Conservation (phyloP, 345 rosid species). For the Limnanthes douglasii region DNA sequence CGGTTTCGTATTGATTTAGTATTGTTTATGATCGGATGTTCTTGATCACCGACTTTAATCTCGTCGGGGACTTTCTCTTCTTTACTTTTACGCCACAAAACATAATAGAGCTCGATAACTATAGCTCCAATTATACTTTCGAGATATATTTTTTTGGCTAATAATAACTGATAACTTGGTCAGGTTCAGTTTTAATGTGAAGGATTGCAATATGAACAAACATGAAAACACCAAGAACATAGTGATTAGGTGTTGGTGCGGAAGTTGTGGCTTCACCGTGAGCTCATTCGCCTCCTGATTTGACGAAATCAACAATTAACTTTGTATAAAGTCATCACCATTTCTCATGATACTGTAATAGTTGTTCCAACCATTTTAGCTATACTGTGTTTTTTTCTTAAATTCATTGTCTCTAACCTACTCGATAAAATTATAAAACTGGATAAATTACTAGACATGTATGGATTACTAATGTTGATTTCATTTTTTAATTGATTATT, state of each 20-base stretch:
- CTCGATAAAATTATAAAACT: constrained; percentile 3
- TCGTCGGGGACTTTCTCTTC: constrained; percentile 16
- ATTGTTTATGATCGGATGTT: constrained; percentile 29
- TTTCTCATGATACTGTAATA: constrained; percentile 62
- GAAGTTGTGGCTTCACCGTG: constrained; percentile 11
- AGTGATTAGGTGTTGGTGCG: constrained; percentile 27
- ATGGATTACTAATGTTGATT: too few relatives aligned
- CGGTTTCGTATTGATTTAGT: constrained; percentile 5
- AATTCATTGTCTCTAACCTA: constrained; percentile 60
- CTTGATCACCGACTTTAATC: constrained; percentile 20
- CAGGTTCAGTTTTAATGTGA: constrained; percentile 69
- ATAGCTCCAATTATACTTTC: constrained; percentile 90
- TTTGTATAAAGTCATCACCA: constrained; percentile 89
- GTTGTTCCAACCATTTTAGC: constrained; percentile 70
- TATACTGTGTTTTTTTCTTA: constrained; percentile 40
- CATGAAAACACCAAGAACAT: constrained; percentile 58
- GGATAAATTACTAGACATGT: background rate
- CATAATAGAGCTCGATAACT: constrained; percentile 62
- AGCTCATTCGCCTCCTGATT: constrained; percentile 18
- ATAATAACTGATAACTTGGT: constrained; percentile 71
- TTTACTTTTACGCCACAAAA: constrained; percentile 90
- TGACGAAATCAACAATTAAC: constrained; percentile 41
- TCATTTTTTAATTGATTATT: background rate
- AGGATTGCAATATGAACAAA: constrained; percentile 74
- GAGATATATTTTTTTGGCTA: constrained; percentile 53